Base-by-base conservation (phyloP, 2,329 filamentous ascomycete genomes). In the Penicillium rolfsii region DNA sequence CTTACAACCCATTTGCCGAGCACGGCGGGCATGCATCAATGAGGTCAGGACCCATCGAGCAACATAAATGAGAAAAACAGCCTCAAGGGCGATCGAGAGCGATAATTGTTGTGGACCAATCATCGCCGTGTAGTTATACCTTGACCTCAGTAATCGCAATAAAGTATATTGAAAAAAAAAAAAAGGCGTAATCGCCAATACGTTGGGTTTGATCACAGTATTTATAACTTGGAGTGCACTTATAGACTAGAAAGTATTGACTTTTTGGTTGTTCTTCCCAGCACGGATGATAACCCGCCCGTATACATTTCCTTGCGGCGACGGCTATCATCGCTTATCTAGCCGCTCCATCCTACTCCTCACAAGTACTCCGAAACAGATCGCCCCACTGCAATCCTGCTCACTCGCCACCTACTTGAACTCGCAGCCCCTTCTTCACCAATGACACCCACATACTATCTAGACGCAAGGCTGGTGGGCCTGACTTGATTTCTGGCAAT, bases 171-270 rank as follows among this genome's bases (percentile, higher is more conserved):
- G n/a, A n/a, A n/a, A n/a, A n/a, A n/a, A n/a, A 24, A 16, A 45
- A 14, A 26, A 26, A 5, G 11, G 36, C 16, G 49, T 5, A 4
- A 16, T 30, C 79, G 26, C 58, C 36, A n/a, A 61, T 59, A 61
- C 78, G 53, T 78, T 77, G 1, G 79, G 77, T 64, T 82, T 80
- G 64, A 82, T 19, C n/a, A 41, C 38, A 8, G 16, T 41, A 41
- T 41, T 19, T 41, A 41, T 41, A 41, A 41, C 16, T 41, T 7
- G 11, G 14, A 38, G 5, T 12, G 5, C 35, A 38, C 35, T 14
- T 38, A 38, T 14, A 14, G 11, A 38, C 35, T 38, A 38, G 5
- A 38, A 2, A 38, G 38, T 5, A 41, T 19, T 19, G 8, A 7
- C 38, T n/a, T 41, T 6, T 5, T 19, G 16, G 16, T 41, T 6